Conservation (phyloP, 2,329 filamentous ascomycete species). For the Beauveria scarabaeidicola region DNA sequence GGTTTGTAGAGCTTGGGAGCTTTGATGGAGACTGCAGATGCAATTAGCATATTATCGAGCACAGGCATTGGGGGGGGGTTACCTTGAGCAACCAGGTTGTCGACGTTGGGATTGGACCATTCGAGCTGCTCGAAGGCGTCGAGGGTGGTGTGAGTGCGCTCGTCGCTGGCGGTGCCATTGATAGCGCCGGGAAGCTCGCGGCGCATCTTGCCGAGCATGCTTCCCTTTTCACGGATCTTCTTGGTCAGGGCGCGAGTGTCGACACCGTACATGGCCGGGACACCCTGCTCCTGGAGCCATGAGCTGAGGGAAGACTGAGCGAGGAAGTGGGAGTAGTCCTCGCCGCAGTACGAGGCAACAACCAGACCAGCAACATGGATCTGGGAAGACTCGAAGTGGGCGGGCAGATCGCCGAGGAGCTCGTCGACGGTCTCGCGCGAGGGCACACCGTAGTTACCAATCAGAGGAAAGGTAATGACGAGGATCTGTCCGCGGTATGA, state of each 20-base stretch:
- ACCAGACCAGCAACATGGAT: constrained; percentile 93
- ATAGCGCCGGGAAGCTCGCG: constrained; percentile 48
- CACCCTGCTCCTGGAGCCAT: constrained; percentile 93
- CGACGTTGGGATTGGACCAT: constrained; percentile 86
- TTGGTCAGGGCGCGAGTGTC: constrained; percentile 93
- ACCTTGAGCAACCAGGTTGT: constrained; percentile 94
- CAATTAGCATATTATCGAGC: constrained; percentile 29
- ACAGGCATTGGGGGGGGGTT: constrained; percentile 25
- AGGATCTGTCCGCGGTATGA: constrained; percentile 90
- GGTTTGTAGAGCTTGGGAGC: constrained; percentile 80
- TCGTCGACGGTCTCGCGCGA: constrained; percentile 77
- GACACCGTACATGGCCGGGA: constrained; percentile 90
- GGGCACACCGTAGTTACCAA: constrained; percentile 96
- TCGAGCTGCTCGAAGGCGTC: constrained; percentile 67
- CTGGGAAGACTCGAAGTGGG: constrained; percentile 84
- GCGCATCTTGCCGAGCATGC: constrained; percentile 89
- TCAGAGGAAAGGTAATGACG: constrained; percentile 89
- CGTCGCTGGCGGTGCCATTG: constrained; percentile 29
- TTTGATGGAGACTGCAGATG: constrained; percentile 70
- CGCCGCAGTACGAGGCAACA: constrained; percentile 83
- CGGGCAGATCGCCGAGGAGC: constrained; percentile 75
- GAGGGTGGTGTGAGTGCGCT: constrained; percentile 19
- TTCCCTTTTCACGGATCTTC: constrained; percentile 85
- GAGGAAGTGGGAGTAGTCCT: constrained; percentile 92
- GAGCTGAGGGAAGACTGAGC: constrained; percentile 82